phyloP scores from a whole-genome alignment of 2,329 filamentous ascomycete genomes.

The Thielaviopsis euricoi region DNA sequence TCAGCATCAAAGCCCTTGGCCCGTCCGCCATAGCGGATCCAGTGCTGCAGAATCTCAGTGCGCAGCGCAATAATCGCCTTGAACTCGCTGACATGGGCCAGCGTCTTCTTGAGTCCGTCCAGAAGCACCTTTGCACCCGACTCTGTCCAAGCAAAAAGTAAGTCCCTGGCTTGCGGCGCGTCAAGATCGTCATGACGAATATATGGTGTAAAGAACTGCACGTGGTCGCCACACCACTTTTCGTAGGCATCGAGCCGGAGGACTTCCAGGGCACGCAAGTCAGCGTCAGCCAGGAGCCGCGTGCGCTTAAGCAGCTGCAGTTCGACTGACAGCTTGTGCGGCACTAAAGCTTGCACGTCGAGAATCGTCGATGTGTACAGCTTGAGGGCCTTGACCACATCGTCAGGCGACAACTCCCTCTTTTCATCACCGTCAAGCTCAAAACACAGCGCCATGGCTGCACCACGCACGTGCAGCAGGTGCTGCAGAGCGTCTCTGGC shows the following conservation, averaged over 20 bases:
- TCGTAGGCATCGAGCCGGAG: slow-evolving; percentile 63
- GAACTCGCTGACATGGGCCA: slow-evolving; percentile 48
- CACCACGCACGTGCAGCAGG: slow-evolving; percentile 57
- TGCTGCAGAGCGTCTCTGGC: slow-evolving; percentile 63
- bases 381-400: slow-evolving; percentile 47
- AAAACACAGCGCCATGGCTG: slow-evolving; percentile 49
- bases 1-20: slow-evolving; percentile 50
- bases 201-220: slow-evolving; percentile 73
- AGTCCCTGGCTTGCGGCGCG: slow-evolving; percentile 39
- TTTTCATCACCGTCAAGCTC: slow-evolving; percentile 27
- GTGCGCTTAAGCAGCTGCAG: slow-evolving; percentile 51
- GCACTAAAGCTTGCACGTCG: slow-evolving; percentile 61
- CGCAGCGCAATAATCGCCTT: slow-evolving; percentile 53
- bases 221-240: slow-evolving; percentile 67
- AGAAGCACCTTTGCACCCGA: slow-evolving; percentile 43
- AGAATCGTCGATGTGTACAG: slow-evolving; percentile 64
- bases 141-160: slow-evolving; percentile 47
- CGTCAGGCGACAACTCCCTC: slow-evolving; percentile 23
- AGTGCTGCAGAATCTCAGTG: slow-evolving; percentile 53
- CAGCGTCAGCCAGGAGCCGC: slow-evolving; percentile 54
- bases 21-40: slow-evolving; percentile 53
- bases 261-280: slow-evolving; percentile 48
- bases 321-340: slow-evolving; percentile 52
- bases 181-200: slow-evolving; percentile 66
- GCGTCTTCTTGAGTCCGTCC: slow-evolving; percentile 41